These are phyloP conservation scores for Citrullus colocynthis DNA, from an alignment of 306 rosid genomes.

Conservation along the genomic window DNA sequence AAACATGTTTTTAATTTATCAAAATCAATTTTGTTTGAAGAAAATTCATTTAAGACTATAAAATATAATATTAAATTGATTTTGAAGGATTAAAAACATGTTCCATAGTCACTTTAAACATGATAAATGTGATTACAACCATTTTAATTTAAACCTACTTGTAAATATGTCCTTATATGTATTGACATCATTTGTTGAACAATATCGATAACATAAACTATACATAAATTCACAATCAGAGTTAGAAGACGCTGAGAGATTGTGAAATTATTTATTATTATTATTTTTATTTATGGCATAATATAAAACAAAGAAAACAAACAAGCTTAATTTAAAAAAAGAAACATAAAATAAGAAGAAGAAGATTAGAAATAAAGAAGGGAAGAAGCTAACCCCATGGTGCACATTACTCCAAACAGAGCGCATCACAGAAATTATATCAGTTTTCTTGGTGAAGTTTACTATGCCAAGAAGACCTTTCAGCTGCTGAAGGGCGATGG, in stretches of 20 bases:
- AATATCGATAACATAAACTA: neutral
- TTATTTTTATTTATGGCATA: neutral
- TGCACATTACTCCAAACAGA: slow-evolving; percentile 37
- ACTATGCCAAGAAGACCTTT: slow-evolving; percentile 67
- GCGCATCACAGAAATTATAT: slow-evolving; percentile 52
- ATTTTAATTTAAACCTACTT: too few relatives aligned
- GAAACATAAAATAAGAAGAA: neutral
- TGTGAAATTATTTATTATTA: too few relatives aligned
- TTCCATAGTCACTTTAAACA: too few relatives aligned
- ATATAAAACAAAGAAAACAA: neutral
- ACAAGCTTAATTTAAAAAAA: too few relatives aligned
- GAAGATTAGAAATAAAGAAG: neutral
- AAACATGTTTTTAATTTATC: too few relatives aligned
- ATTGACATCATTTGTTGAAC: neutral
- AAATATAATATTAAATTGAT: too few relatives aligned
- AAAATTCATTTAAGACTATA: too few relatives aligned
- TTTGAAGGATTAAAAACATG: too few relatives aligned
- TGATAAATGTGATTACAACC: too few relatives aligned
- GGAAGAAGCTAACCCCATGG: slow-evolving; percentile 47
- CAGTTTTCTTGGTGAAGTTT: slow-evolving; percentile 59
- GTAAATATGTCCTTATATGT: too few relatives aligned
- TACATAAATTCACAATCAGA: neutral
- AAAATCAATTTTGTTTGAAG: too few relatives aligned
- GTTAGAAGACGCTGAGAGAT: neutral
- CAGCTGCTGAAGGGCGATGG: slow-evolving; percentile 79